These are phyloP conservation scores for Oenanthe javanica DNA, from an alignment of 140 eudicot species.

Conservation along the genomic window DNA sequence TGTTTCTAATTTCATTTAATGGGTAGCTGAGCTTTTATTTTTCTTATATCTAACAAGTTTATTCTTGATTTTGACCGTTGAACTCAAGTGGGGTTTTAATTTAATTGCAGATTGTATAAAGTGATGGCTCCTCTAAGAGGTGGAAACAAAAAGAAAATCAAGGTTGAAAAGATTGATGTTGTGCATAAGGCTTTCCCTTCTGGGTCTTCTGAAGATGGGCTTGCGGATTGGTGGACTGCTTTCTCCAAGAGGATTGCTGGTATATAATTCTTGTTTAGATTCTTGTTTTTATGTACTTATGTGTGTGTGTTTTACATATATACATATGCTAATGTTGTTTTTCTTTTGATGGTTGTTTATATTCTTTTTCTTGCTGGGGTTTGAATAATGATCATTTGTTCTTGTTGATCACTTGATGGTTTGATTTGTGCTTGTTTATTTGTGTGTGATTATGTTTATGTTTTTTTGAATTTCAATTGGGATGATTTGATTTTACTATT, in stretches of 20 bases:
- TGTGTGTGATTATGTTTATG: background rate
- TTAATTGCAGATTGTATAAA: conserved; percentile 27
- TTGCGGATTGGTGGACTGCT: conserved; percentile 75
- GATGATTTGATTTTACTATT: background rate
- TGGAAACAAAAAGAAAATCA: conserved; percentile 67
- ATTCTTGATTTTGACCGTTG: conserved; percentile 24
- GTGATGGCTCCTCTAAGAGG: conserved; percentile 83
- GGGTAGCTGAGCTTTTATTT: conserved; percentile 21
- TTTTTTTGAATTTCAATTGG: background rate
- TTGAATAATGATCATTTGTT: background rate
- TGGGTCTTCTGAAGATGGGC: conserved; percentile 61
- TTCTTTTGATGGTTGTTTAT: conserved; percentile 7
- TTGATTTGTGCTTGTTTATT: background rate
- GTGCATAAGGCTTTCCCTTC: conserved; percentile 31
- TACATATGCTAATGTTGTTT: conserved; percentile 12
- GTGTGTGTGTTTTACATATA: background rate
- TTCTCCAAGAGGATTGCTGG: conserved; percentile 65
- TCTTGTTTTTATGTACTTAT: background rate
- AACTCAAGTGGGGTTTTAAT: conserved; percentile 28
- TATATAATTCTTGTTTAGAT: conserved; percentile 13
- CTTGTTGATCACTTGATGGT: conserved; percentile 15
- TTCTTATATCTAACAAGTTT: conserved; percentile 14
- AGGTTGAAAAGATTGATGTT: conserved; percentile 33
- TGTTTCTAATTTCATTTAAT: conserved; percentile 13
- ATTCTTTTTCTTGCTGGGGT: background rate